Percentiles rank a stretch among this genome's conserved stretches.
Evolutionary conservation across 1,284 basidiomycete species (phyloP).

Genomic region (Vanrija pseudolonga): DNA sequence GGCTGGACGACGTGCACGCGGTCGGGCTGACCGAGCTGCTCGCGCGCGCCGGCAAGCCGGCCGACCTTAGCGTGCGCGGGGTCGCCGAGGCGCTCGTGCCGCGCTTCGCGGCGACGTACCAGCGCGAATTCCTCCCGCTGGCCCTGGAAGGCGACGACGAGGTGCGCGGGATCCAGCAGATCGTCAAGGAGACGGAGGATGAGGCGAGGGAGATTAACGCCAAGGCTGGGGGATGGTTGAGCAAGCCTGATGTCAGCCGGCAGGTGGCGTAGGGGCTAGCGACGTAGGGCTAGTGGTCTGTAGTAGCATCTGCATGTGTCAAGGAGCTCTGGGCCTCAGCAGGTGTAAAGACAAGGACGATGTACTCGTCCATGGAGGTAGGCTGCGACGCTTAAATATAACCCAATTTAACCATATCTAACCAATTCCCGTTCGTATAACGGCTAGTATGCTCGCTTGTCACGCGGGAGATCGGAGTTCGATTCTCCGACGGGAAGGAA

Average conservation of each 20-base stretch:
- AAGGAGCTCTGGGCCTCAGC: no score
- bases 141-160: constrained; percentile 9
- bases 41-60: neutral
- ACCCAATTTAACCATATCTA: no score
- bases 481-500: no score
- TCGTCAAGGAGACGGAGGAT: constrained; percentile 30
- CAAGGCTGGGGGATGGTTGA: constrained; percentile 31
- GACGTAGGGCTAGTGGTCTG: no score
- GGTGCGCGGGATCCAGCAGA: constrained; percentile 20
- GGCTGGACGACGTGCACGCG: constrained; percentile 78
- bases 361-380: no score
- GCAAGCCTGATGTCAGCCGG: constrained; percentile 15
- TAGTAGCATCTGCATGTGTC: no score
- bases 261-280: no score
- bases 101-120: constrained; percentile 38
- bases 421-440: no score
- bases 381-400: no score
- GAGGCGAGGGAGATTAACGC: constrained; percentile 22
- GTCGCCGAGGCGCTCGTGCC: constrained; percentile 33
- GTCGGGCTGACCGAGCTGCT: constrained; percentile 43
- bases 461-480: no score
- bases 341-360: no score
- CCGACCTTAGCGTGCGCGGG: constrained; percentile 21
- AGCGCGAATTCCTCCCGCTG: constrained; percentile 29
- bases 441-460: no score